Conservation (phyloP, 2,329 filamentous ascomycete genomes). For the Aspergillus quadricinctus region DNA sequence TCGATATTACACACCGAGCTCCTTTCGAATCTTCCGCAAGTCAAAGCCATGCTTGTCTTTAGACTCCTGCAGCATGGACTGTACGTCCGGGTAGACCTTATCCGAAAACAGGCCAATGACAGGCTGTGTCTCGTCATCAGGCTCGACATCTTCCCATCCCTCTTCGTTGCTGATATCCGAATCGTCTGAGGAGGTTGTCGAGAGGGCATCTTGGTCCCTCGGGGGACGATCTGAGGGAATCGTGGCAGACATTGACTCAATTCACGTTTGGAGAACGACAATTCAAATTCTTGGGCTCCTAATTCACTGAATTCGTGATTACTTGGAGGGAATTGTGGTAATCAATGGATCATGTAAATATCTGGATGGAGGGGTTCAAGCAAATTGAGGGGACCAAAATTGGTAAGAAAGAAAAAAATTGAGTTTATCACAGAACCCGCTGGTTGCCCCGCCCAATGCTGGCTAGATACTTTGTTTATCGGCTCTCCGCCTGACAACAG, state of each 20-base stretch:
- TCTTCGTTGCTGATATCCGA: slow-evolving; percentile 49
- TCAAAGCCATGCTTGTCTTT: slow-evolving; percentile 64
- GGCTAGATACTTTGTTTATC: slow-evolving; percentile 16
- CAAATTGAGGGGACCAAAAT: neutral
- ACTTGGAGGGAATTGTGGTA: neutral
- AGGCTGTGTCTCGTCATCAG: slow-evolving; percentile 58
- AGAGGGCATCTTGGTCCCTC: slow-evolving; percentile 22
- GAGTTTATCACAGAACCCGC: neutral
- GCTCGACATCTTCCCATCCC: slow-evolving; percentile 57
- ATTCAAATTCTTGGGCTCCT: neutral
- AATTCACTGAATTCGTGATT: neutral
- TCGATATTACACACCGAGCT: slow-evolving; percentile 40
- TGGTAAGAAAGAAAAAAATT: slow-evolving; percentile 7
- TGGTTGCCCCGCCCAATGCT: slow-evolving; percentile 18
- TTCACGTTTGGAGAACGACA: slow-evolving; percentile 1
- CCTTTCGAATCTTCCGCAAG: slow-evolving; percentile 56
- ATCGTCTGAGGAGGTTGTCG: slow-evolving; percentile 32
- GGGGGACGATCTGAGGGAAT: slow-evolving; percentile 16
- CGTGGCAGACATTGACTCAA: slow-evolving; percentile 27
- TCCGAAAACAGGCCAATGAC: slow-evolving; percentile 67
- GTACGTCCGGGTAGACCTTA: slow-evolving; percentile 59
- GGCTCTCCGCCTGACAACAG: slow-evolving; percentile 7
- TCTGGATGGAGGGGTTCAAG: neutral
- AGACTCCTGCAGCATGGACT: slow-evolving; percentile 65
- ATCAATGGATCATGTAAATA: neutral